Percentiles rank a stretch among this genome's conserved stretches.
These are phyloP conservation scores for Canavalia gladiata DNA, from an alignment of 306 rosid species.

Conservation along the genomic window DNA sequence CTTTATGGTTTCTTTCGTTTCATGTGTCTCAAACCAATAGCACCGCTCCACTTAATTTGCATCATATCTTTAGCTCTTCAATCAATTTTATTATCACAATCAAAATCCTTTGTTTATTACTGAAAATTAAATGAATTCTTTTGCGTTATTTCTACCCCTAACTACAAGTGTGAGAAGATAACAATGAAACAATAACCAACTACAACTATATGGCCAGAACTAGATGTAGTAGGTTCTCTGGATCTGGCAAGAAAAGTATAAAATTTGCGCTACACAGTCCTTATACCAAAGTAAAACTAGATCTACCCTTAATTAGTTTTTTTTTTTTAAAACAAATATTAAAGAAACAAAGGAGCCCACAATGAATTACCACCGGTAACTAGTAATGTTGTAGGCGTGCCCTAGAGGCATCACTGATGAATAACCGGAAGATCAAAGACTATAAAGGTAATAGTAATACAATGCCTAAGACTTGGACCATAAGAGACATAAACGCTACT, in stretches of 20 bases:
- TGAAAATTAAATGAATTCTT: background rate
- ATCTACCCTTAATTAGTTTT: background rate
- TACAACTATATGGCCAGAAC: background rate
- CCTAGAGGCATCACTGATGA: background rate
- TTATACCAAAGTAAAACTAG: background rate
- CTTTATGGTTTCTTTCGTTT: background rate
- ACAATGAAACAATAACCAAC: conserved; percentile 3
- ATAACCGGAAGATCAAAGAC: background rate
- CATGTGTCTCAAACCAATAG: background rate
- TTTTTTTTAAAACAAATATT: no score
- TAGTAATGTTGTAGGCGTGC: background rate
- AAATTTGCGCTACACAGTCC: background rate
- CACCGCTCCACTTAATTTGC: conserved; percentile 21
- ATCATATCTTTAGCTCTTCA: background rate
- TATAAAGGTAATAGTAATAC: background rate
- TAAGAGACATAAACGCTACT: background rate
- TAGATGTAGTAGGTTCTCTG: background rate
- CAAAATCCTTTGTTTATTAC: background rate
- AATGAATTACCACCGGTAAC: no score
- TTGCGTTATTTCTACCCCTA: background rate
- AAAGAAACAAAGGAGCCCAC: no score
- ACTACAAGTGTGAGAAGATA: background rate
- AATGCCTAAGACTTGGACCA: background rate
- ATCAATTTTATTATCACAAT: background rate
- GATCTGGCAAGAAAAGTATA: background rate